Base-by-base conservation (phyloP, 768 basidiomycete genomes). In the Collybiopsis confluens region DNA sequence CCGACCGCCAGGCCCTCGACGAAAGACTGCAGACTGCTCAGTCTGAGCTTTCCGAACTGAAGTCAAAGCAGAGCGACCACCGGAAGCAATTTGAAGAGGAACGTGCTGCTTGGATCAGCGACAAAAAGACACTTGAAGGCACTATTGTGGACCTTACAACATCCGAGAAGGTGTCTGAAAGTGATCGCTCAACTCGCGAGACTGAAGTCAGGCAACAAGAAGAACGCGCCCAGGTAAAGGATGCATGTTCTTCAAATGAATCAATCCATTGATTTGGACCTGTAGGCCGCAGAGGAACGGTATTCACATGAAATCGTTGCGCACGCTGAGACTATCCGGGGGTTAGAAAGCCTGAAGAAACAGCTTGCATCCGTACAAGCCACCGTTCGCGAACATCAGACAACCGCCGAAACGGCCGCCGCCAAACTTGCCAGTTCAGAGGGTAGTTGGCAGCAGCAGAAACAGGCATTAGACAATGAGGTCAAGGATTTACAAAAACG, bases 261-360 rank as follows among this genome's bases (percentile, higher is more conserved):
- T 9, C n/a, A 42, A 9, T 15, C 42, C 10, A 42, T 21, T 16
- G 18, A 23, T 4, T 48, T n/a, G 10, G 7, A 45, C 20, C 30
- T 49, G 8, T 57, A 85, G 80, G 78, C 83, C 58, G 90, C 90
- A 4, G 90, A 94, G 63, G 87, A 89, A 48, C 81, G 85, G 52
- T 93, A 93, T 60, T 79, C 85, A 4, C 78, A 83, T 47, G 92
- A 92, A 63, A 80, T 94, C n/a, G 71, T 94, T 28, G 74, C 88
- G 1, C 92, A 95, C 65, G 92, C 92, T 0, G 91, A 92, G 20
- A 79, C 88, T 0, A 87, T 94, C 75, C 91, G 91, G 69, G 57
- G 73, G 11, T 77, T 90, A 10, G 81, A 85, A 10, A 70, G 62
- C 9, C 70, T 92, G 57, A 88, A 84, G 64, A 74, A 81, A 46